Conservation (phyloP, 345 rosid genomes). For the Eucalyptus fibrosa region DNA sequence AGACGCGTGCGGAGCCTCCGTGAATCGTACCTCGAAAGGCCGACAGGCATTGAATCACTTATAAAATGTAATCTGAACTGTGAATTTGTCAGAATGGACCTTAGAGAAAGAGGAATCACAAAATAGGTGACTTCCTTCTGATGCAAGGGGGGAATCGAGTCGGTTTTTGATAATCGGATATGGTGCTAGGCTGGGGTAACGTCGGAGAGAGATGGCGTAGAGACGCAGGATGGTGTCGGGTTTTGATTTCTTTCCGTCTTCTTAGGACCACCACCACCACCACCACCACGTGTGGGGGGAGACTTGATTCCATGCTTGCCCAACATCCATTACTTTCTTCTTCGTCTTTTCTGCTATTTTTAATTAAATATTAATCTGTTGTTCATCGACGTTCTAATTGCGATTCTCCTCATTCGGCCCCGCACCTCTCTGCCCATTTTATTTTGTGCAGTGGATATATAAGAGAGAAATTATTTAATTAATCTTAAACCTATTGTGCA, state of each 20-base stretch:
- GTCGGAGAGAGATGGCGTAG: background rate
- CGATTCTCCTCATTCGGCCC: too few relatives aligned
- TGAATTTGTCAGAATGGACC: background rate
- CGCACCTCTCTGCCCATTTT: too few relatives aligned
- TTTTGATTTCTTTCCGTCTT: background rate
- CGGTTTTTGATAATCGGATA: background rate
- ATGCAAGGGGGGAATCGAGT: background rate
- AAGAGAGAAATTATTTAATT: too few relatives aligned
- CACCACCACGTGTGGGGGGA: too few relatives aligned
- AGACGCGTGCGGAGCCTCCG: background rate
- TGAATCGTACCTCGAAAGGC: background rate
- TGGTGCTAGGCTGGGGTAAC: background rate
- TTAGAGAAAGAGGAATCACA: background rate
- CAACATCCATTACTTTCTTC: background rate
- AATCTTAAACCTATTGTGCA: too few relatives aligned
- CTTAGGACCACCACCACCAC: background rate
- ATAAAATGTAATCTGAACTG: background rate
- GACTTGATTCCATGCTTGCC: background rate
- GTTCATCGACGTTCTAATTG: too few relatives aligned
- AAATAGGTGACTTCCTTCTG: background rate
- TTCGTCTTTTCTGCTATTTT: background rate
- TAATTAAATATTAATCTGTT: too few relatives aligned
- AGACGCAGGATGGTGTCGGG: background rate
- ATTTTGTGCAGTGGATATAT: too few relatives aligned
- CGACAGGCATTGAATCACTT: background rate